Percentiles rank a stretch among this genome's conserved stretches.
phyloP scores from a whole-genome alignment of 257 asterid genomes.

The Solanum rostratum region DNA sequence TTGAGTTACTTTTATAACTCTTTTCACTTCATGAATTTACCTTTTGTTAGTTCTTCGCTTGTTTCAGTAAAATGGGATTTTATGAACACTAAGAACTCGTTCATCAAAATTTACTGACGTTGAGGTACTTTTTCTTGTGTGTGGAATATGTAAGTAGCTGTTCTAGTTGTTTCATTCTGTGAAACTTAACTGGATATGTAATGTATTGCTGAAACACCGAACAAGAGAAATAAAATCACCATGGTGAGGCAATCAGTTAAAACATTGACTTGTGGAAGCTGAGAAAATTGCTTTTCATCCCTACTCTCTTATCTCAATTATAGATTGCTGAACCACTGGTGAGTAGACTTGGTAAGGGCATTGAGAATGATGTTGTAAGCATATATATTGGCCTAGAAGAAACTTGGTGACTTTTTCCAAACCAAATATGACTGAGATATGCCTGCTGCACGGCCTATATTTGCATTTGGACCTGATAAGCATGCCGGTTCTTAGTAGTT shows the following conservation, averaged over 20 bases:
- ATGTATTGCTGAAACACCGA: slow-evolving; percentile 94
- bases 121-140: not conserved
- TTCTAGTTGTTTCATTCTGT: slow-evolving; percentile 87
- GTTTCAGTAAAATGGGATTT: not conserved
- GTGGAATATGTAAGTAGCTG: not conserved
- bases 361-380: slow-evolving; percentile 70
- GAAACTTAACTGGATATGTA: slow-evolving; percentile 82
- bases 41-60: too few relatives aligned
- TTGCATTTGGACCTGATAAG: slow-evolving; percentile 97
- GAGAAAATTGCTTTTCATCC: slow-evolving; percentile 27
- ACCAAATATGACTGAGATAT: too few relatives aligned
- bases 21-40: not conserved
- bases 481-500: slow-evolving; percentile 31
- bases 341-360: slow-evolving; percentile 90
- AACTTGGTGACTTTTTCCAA: slow-evolving; percentile 81
- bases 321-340: slow-evolving; percentile 44
- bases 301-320: slow-evolving; percentile 51
- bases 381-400: not conserved
- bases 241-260: slow-evolving; percentile 37
- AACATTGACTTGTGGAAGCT: not conserved
- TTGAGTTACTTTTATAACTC: slow-evolving; percentile 39
- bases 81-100: not conserved
- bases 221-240: slow-evolving; percentile 15
- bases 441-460: slow-evolving; percentile 78
- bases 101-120: not conserved